Evolutionary conservation across 225 moss, liverwort and hornwort genomes (phyloP), one percentile per base, ranked within the genome.

Genomic region (Neckera pumila): DNA sequence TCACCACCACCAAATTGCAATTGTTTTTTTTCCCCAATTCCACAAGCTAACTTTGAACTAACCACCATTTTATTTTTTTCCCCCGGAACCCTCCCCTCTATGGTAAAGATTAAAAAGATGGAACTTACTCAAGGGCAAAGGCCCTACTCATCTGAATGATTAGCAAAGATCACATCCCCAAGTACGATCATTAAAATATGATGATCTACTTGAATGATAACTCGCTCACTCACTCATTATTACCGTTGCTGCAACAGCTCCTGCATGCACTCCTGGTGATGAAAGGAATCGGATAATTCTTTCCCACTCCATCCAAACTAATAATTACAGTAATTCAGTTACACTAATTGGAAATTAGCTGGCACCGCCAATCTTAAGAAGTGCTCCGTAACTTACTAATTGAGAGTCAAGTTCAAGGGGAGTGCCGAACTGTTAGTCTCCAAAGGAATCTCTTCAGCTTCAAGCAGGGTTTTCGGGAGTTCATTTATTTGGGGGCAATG

Each of bases 1-100:
- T 17, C 9, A 9, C 30, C 5, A 0, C 18, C 47, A 18, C 11
- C 47, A 45, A 72, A 74, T 7, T 6, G 4, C 30, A 45, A 14
- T 1, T 6, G 0, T 1, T 1, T 18, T 49, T 7, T 20, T 20
- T 2, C 2, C 72, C 47, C 18, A 20, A 4, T 75, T 33, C 33
- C 4, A 20, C 7, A 1, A 0, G 0, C 31, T 74, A 74, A 7
- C 12, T 49, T 19, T n/a, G n/a, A 20, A 7, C 49, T 76, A 21
- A 5, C 51, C 34, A 19, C 21, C 13, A 21, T 20, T 22, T 0
- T 34, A 51, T 0, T 3, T 76, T 51, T 18, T 76, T 15, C 2
- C 18, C 49, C 1, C 12, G 7, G 36, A 16, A 0, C 11, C 47
- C 10, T 9, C 12, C 49, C 12, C 6, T 1, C 13, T 21, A 34